phyloP scores from a whole-genome alignment of 495 filamentous ascomycete genomes.

The Aspergillus heteromorphus region DNA sequence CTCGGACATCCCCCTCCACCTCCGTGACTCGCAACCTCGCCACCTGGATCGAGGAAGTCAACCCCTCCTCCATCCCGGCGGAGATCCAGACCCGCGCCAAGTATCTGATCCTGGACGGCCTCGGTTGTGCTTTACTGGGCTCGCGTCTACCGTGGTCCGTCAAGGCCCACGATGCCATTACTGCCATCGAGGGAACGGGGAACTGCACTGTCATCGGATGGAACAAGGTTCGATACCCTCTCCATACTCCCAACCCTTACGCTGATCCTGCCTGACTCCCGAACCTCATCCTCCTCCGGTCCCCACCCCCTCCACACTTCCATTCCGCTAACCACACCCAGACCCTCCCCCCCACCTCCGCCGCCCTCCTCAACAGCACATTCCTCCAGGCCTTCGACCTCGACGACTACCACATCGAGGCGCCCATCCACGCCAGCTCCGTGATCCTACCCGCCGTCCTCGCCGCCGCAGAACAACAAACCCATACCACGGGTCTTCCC shows the following conservation, averaged over 20 bases:
- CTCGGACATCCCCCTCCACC: neutral
- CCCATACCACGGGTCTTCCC: neutral
- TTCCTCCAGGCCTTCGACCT: constrained; percentile 38
- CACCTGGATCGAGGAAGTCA: constrained; percentile 1
- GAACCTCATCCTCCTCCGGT: too few relatives aligned
- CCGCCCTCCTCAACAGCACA: constrained; percentile 33
- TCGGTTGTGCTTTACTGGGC: constrained; percentile 37
- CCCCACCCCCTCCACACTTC: too few relatives aligned
- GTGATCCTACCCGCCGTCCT: constrained; percentile 32
- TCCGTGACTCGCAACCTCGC: constrained; percentile 1
- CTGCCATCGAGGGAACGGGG: constrained; percentile 27
- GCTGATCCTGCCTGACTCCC: too few relatives aligned
- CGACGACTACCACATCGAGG: constrained; percentile 24
- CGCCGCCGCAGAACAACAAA: constrained; percentile 21
- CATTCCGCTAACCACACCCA: neutral
- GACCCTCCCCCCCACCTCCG: constrained; percentile 20
- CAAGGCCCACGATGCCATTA: constrained; percentile 24
- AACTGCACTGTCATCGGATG: constrained; percentile 25
- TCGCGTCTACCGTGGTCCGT: constrained; percentile 35
- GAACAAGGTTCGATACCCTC: constrained; percentile 14
- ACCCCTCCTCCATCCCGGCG: constrained; percentile 1
- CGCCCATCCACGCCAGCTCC: constrained; percentile 13
- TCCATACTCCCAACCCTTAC: too few relatives aligned
- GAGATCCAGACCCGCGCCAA: constrained; percentile 25
- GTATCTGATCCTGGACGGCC: constrained; percentile 39